Evolutionary conservation across 345 rosid genomes (phyloP), one percentile per base, ranked within the genome.

Genomic region (Gossypium stocksii): DNA sequence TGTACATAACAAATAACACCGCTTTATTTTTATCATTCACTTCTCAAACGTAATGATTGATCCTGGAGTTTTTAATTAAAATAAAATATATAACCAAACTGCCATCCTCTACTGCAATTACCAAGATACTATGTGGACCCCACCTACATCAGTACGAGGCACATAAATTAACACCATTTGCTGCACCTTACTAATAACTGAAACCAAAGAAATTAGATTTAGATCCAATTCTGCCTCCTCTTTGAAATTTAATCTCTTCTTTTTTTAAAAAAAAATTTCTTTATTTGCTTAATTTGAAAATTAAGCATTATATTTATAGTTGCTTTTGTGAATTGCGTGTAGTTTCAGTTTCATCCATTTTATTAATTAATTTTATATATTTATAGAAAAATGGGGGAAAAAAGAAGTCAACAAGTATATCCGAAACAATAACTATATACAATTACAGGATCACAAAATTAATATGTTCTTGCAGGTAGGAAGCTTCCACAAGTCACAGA

Each of bases 111-210:
- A 34, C 51, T 46, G 19, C 78, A 79, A 71, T 63, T 79, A 56
- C 78, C 73, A 1, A 79, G 68, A 57, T 58, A 4, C 48, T 4
- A 7, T 19, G 48, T 23, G 53, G 75, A 27, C 12, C 71, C 66
- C 19, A 1, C 7, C 6, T 3, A 6, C 8, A n/a, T 66, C 51
- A 49, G 82, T 38, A 71, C 64, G 59, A 76, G 79, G 70, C 77
- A 23, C 43, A 17, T 2, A 7, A 41, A 73, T 66, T 74, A 72
- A 59, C 1, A 3, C 22, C 14, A 9, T 9, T n/a, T 16, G 60
- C 46, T 51, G 69, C 53, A 22, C 14, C 48, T 25, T 56, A 44
- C 76, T 8, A 13, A 0, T 1, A 59, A 15, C 10, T 14, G 8
- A 16, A 16, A 34, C 41, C 7, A 34, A 34, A 34, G 41, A 4